Evolutionary conservation across 2,329 filamentous ascomycete species (phyloP), one percentile per base, ranked within the genome.

Genomic region (Diplodia intermedia): DNA sequence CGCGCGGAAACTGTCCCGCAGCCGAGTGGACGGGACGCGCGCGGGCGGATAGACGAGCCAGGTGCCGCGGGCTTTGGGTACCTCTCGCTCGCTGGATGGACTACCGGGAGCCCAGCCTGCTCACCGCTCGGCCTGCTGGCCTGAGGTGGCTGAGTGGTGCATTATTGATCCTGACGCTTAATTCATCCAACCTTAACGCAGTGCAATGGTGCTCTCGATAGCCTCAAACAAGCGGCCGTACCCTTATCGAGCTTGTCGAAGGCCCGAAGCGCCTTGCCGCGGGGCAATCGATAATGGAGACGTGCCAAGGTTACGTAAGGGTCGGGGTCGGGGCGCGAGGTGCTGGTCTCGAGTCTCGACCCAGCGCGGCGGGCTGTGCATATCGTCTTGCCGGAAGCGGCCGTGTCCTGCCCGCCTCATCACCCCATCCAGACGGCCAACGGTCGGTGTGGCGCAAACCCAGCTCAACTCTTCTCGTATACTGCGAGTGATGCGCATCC

Each of bases 361-460:
- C 50, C 12, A 20, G n/a, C n/a, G 18, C 43, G 43, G 18, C 29
- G 33, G 54, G 33, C 33, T 57, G 33, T 23, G 23, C 31, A 23
- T 36, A 38, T 57, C 54, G 26, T 57, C 54, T 40, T 57, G 54
- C 54, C 54, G 11, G 33, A 57, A 40, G 9, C 54, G n/a, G 54
- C 54, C 52, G 50, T n/a, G 15, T 36, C 8, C 15, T n/a, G 9
- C 52, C 29, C 29, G 29, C 29, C 15, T 9, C 26, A 18, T n/a
- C 7, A 20, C 18, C 29, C 50, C 14, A 29, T 20, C 18, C 7
- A n/a, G n/a, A 11, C n/a, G 53, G 29, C 5, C 29, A 55, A 55
- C 53, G 53, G 53, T 20, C 18, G 31, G 7, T 20, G 53, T 36
- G 53, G 29, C 53, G 29, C 18, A 7, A 14, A 20, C 15, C 29